A percentile compares a stretch with the other conserved stretches of the same genome.
Evolutionary conservation across 495 filamentous ascomycete genomes (phyloP).

Genomic region (Podospora sp.): DNA sequence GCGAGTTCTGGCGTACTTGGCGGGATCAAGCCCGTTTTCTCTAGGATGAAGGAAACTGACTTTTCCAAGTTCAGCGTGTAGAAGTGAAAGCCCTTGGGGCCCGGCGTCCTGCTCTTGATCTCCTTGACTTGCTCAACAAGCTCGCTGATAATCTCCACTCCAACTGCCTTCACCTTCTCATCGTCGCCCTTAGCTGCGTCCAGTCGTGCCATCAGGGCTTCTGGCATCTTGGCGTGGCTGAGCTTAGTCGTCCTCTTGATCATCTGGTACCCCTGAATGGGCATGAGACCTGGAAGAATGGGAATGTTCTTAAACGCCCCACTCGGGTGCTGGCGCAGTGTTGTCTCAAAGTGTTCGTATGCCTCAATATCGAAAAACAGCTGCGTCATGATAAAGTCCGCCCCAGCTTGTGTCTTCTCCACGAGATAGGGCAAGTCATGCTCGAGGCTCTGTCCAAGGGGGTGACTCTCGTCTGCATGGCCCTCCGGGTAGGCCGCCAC

Average conservation of each 20-base stretch:
- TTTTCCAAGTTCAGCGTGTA: slow-evolving; percentile 98
- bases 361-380: slow-evolving; percentile 89
- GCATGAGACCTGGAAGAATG: slow-evolving; percentile 96
- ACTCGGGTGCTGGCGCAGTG: slow-evolving; percentile 78
- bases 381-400: slow-evolving; percentile 99
- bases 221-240: slow-evolving; percentile 81
- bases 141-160: slow-evolving; percentile 71
- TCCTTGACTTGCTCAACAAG: slow-evolving; percentile 70
- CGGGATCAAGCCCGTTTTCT: slow-evolving; percentile 81
- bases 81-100: slow-evolving; percentile 87
- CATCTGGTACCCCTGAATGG: slow-evolving; percentile 95
- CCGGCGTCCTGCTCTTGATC: slow-evolving; percentile 49
- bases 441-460: slow-evolving; percentile 72
- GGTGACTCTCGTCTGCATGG: slow-evolving; percentile 86
- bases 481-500: slow-evolving; percentile 95
- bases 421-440: slow-evolving; percentile 87
- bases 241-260: slow-evolving; percentile 94
- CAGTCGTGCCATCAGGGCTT: slow-evolving; percentile 66
- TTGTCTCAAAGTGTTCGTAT: slow-evolving; percentile 76
- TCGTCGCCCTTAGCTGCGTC: slow-evolving; percentile 86
- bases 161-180: slow-evolving; percentile 80
- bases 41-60: slow-evolving; percentile 88
- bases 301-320: slow-evolving; percentile 84
- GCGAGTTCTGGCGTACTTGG: slow-evolving; percentile 46
- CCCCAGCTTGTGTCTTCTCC: slow-evolving; percentile 88